These are phyloP conservation scores for Phyllosticta paracitricarpa DNA, from an alignment of 2,329 filamentous ascomycete species.

Conservation along the genomic window DNA sequence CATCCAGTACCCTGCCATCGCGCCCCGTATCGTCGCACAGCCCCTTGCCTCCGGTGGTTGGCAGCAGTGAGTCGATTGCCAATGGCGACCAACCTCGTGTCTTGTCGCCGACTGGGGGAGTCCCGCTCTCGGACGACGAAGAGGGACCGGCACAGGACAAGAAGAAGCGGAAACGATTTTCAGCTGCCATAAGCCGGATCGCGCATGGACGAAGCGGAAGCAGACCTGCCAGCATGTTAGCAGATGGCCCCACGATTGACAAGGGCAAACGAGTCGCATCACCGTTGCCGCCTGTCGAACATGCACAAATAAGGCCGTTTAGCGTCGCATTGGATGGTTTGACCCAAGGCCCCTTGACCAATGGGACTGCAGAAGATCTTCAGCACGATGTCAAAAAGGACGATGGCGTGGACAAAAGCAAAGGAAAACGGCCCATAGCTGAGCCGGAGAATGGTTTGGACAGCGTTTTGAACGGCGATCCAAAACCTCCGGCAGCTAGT, in stretches of 20 bases:
- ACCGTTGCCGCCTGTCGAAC: neutral
- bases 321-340: neutral
- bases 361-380: neutral
- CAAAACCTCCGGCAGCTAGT: neutral
- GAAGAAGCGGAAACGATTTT: slow-evolving; percentile 3
- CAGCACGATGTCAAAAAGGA: neutral
- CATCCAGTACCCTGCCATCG: neutral
- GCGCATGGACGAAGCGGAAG: neutral
- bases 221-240: neutral
- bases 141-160: neutral
- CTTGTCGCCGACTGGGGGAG: neutral
- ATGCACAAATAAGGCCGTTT: neutral
- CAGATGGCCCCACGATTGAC: neutral
- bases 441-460: neutral
- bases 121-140: neutral
- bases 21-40: neutral
- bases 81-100: neutral
- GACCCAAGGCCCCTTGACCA: neutral
- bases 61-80: neutral
- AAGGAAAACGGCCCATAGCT: neutral
- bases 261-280: neutral
- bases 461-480: neutral
- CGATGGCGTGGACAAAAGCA: neutral
- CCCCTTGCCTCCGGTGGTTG: neutral
- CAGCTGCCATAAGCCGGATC: neutral